Percentiles rank a stretch among this genome's conserved stretches.
These are phyloP conservation scores for Sideroxylon spinosum DNA, from an alignment of 179 eudicot species.

Conservation along the genomic window DNA sequence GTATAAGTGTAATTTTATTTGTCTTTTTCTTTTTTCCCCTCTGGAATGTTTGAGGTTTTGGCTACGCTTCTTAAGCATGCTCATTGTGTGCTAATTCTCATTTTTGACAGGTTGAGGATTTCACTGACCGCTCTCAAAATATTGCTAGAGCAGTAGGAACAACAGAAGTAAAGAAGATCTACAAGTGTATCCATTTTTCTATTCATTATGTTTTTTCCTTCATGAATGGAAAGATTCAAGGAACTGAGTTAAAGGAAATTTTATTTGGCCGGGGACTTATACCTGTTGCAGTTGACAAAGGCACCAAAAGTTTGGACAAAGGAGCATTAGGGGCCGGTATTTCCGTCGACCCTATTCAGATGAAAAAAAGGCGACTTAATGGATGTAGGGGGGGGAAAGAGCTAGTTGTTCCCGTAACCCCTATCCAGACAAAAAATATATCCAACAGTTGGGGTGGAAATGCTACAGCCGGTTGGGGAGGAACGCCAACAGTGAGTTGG, in stretches of 20 bases:
- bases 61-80: neutral
- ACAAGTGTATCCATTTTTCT: conserved; percentile 45
- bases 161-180: conserved; percentile 31
- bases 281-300: conserved; percentile 6
- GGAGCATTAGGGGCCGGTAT: neutral
- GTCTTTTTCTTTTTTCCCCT: neutral
- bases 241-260: conserved; percentile 29
- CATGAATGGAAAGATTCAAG: conserved; percentile 38
- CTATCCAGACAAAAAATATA: conserved; percentile 15
- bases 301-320: conserved; percentile 3
- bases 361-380: conserved; percentile 19
- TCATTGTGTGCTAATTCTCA: conserved; percentile 1
- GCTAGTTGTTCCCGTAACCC: neutral
- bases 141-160: conserved; percentile 71
- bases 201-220: conserved; percentile 36
- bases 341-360: conserved; percentile 12
- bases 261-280: conserved; percentile 46
- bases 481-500: neutral
- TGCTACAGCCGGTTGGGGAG: conserved; percentile 18
- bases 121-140: conserved; percentile 68
- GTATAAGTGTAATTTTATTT: conserved; percentile 49
- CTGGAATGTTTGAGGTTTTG: neutral
- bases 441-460: neutral
- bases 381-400: conserved; percentile 12
- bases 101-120: conserved; percentile 78